These are phyloP conservation scores for Penicillium sp. DNA, from an alignment of 2,329 filamentous ascomycete genomes.

Conservation along the genomic window DNA sequence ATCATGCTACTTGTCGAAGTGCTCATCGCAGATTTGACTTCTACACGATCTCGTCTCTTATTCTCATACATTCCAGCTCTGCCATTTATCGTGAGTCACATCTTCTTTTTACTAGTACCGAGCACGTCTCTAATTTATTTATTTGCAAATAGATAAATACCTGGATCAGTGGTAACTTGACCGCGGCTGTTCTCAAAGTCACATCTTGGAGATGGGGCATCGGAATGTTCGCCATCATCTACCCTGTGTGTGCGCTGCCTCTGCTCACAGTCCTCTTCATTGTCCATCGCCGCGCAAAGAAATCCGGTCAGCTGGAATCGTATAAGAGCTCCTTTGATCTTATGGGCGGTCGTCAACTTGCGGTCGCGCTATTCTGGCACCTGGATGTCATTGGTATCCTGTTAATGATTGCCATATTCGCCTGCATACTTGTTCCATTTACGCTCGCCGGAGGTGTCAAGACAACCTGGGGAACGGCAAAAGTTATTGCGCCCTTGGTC, in stretches of 20 bases:
- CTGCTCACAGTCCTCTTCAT: slow-evolving; percentile 54
- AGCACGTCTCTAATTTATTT: background rate
- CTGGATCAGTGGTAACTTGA: slow-evolving; percentile 63
- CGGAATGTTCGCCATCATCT: slow-evolving; percentile 65
- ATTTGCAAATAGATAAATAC: slow-evolving; percentile 51
- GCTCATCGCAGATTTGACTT: slow-evolving; percentile 64
- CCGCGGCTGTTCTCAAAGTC: slow-evolving; percentile 48
- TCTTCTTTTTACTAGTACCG: background rate
- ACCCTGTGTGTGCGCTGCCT: slow-evolving; percentile 57
- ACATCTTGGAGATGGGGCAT: slow-evolving; percentile 64
- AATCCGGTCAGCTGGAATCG: slow-evolving; percentile 48
- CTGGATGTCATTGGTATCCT: slow-evolving; percentile 56
- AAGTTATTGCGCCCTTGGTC: slow-evolving; percentile 51
- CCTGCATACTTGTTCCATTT: slow-evolving; percentile 57
- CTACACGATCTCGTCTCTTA: slow-evolving; percentile 61
- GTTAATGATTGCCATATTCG: slow-evolving; percentile 53
- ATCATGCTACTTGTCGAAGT: slow-evolving; percentile 64
- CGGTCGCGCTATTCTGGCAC: slow-evolving; percentile 55
- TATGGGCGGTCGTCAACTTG: slow-evolving; percentile 40
- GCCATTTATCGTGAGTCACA: slow-evolving; percentile 48
- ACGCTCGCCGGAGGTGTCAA: slow-evolving; percentile 55
- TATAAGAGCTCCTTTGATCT: slow-evolving; percentile 48
- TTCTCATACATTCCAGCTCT: slow-evolving; percentile 65
- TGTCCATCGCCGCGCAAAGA: slow-evolving; percentile 55
- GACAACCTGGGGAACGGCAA: slow-evolving; percentile 30